phyloP scores from a whole-genome alignment of 257 asterid species.

The Gentiana dahurica region DNA sequence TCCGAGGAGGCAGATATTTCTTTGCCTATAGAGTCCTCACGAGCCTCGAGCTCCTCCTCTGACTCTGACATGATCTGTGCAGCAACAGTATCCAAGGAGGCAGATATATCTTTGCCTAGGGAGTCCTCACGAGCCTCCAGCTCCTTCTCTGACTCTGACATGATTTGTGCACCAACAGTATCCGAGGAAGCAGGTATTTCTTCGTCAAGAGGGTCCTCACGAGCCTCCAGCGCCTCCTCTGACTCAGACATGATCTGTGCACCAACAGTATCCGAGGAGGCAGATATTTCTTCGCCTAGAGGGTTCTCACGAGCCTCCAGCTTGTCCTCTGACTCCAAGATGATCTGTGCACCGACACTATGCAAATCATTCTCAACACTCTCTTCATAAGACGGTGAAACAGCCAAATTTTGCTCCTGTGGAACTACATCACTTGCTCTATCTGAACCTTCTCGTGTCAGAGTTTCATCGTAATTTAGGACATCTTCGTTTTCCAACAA shows the following conservation, averaged over 20 bases:
- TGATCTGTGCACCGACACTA: slow-evolving; percentile 18
- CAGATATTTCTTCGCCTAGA: slow-evolving; percentile 12
- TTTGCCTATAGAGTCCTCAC: slow-evolving; percentile 12
- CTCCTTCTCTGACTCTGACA: slow-evolving; percentile 17
- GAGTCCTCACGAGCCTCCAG: slow-evolving; percentile 17
- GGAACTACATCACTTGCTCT: slow-evolving; percentile 1
- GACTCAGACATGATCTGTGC: slow-evolving; percentile 10
- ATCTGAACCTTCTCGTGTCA: slow-evolving; percentile 3
- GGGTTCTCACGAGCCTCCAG: slow-evolving; percentile 16
- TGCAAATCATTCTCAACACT: slow-evolving; percentile 17
- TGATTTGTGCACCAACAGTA: slow-evolving; percentile 19
- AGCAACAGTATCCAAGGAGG: slow-evolving; percentile 22
- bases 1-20: slow-evolving; percentile 11
- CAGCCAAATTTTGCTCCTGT: slow-evolving; percentile 6
- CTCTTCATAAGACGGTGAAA: slow-evolving; percentile 18
- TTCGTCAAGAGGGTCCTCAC: neutral
- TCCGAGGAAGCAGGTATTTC: too few species aligned
- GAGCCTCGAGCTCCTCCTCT: slow-evolving; percentile 20
- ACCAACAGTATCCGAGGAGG: slow-evolving; percentile 11
- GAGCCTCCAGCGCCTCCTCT: slow-evolving; percentile 21
- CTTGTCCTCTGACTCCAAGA: slow-evolving; percentile 14
- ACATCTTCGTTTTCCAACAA: slow-evolving; percentile 14
- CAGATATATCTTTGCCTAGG: slow-evolving; percentile 14
- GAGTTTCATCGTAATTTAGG: slow-evolving; percentile 8
- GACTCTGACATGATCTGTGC: slow-evolving; percentile 15